Percentiles rank a stretch among this genome's conserved stretches.
These are phyloP conservation scores for Diaporthe ampelina DNA, from an alignment of 2,329 filamentous ascomycete genomes.

Conservation along the genomic window DNA sequence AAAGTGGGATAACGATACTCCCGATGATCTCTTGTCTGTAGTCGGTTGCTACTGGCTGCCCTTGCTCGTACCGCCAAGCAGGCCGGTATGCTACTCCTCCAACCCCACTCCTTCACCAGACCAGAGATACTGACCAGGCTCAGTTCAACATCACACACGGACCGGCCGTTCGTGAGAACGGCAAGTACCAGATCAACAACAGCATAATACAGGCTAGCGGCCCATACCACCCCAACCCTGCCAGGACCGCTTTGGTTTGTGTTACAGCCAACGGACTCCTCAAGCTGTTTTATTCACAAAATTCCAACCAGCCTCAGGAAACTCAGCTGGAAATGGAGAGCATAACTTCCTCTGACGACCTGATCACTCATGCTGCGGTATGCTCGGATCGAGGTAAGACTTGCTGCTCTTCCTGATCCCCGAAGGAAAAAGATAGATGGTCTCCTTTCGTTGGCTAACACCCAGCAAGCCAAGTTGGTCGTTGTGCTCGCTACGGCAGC, in stretches of 20 bases:
- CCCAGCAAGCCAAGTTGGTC: slow-evolving; percentile 64
- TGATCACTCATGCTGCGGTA: slow-evolving; percentile 85
- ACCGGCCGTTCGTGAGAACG: slow-evolving; percentile 73
- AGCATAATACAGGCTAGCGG: slow-evolving; percentile 76
- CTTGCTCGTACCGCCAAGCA: slow-evolving; percentile 59
- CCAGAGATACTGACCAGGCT: slow-evolving; percentile 5
- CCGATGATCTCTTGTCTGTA: slow-evolving; percentile 81
- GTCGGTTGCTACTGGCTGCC: slow-evolving; percentile 90
- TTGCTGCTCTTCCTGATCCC: background rate
- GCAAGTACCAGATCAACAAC: slow-evolving; percentile 78
- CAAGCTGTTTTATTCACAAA: slow-evolving; percentile 83
- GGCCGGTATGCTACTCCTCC: slow-evolving; percentile 52
- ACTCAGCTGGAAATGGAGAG: slow-evolving; percentile 81
- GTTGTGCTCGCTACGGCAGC: slow-evolving; percentile 78
- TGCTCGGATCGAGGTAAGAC: slow-evolving; percentile 79
- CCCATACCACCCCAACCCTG: slow-evolving; percentile 79
- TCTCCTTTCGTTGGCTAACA: slow-evolving; percentile 47
- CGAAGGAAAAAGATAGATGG: background rate
- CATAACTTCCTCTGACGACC: slow-evolving; percentile 77
- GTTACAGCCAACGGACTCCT: slow-evolving; percentile 82
- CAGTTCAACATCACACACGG: slow-evolving; percentile 67
- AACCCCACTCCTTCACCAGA: background rate
- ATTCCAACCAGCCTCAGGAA: slow-evolving; percentile 79
- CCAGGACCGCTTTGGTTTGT: slow-evolving; percentile 81
- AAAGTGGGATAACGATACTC: slow-evolving; percentile 74